Evolutionary conservation across 192 early-diverging fungal species (phyloP).

Genomic region (Linnemannia schmuckeri): DNA sequence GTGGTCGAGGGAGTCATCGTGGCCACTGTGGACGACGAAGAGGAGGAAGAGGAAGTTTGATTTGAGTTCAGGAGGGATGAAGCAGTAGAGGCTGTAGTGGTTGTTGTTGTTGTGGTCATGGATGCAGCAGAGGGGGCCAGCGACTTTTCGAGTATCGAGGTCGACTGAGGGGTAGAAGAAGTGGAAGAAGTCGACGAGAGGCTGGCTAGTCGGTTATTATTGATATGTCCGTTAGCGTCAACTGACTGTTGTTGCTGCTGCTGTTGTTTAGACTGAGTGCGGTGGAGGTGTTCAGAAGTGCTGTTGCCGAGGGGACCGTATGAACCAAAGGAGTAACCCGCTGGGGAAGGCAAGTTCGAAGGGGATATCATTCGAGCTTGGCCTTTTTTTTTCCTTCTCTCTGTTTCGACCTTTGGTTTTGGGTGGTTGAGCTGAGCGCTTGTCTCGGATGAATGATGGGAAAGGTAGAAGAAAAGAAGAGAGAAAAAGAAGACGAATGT

Average conservation of each 20-base stretch:
- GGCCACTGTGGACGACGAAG: background rate
- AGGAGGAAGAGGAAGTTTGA: background rate
- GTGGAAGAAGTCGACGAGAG: background rate
- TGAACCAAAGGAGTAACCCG: slow-evolving; percentile 52
- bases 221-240: background rate
- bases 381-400: background rate
- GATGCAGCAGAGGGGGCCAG: background rate
- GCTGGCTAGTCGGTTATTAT: background rate
- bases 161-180: background rate
- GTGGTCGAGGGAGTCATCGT: slow-evolving; percentile 16
- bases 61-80: background rate
- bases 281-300: background rate
- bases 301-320: slow-evolving; percentile 14
- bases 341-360: slow-evolving; percentile 42
- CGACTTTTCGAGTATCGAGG: background rate
- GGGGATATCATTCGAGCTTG: slow-evolving; percentile 47
- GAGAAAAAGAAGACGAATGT: slow-evolving; percentile 7
- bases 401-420: background rate
- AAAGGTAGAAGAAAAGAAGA: background rate
- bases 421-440: background rate
- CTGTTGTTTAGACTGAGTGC: background rate
- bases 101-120: background rate
- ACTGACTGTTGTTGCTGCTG: slow-evolving; percentile 3
- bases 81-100: background rate
- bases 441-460: slow-evolving; percentile 9